Evolutionary conservation across 139 green algal genomes (phyloP), one percentile per base, ranked within the genome.

Genomic region (Ettlia oleoabundans): DNA sequence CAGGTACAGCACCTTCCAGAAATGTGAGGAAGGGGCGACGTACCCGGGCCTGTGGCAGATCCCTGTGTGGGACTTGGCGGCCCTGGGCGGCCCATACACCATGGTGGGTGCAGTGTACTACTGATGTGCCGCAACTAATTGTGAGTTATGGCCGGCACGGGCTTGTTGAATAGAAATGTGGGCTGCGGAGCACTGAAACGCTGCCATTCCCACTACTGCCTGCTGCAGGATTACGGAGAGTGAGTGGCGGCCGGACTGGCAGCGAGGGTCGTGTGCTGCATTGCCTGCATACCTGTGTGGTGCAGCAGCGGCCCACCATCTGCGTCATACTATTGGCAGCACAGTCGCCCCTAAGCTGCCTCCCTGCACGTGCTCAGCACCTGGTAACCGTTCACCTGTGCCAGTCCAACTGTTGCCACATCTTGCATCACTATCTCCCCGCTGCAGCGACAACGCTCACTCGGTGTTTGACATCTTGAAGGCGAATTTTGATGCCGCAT

Each of bases 401-500:
- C n/a, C n/a, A n/a, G n/a, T n/a, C n/a, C n/a, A n/a, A n/a, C n/a
- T n/a, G n/a, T n/a, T n/a, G n/a, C n/a, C n/a, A n/a, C n/a, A n/a
- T n/a, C n/a, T n/a, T n/a, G n/a, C n/a, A 58, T 58, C 13, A 10
- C 47, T 58, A 10, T 58, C 10, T 58, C 15, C 47, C 47, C 15
- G 47, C 47, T 72, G 68, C 68, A 58, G 28, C 42, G 73, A 52
- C 35, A 35, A 26, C 53, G 24, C 24, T 19, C 24, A 38, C 66
- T 30, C 65, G 9, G n/a, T 77, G 10, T 84, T 61, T 30, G 4
- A 37, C 28, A 38, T 63, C 18, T 52, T 85, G 32, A 80, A 80
- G 73, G 53, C 28, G 1, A 85, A 81, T 33, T 80, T 85, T 63
- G 42, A 80, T 26, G 58, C 61, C 10, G 35, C 67, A 10, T 84